Evolutionary conservation across 164 flowering plant species (phyloP).

Genomic region (Macadamia integrifolia): DNA sequence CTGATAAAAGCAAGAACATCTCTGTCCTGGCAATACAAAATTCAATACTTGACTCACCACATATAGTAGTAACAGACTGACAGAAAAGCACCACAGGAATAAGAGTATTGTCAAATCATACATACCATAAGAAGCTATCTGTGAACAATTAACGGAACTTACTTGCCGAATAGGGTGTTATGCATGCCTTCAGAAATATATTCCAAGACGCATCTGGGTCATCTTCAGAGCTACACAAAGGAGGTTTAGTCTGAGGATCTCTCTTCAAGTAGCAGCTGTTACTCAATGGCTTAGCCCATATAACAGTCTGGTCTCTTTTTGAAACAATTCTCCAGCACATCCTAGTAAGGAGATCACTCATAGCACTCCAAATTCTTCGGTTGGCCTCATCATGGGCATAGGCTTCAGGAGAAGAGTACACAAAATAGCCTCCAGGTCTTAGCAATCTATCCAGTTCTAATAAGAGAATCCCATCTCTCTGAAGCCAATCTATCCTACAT

Average conservation of each 20-base stretch:
- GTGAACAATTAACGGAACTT: slow-evolving; percentile 19
- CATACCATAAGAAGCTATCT: neutral
- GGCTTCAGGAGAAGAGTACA: slow-evolving; percentile 82
- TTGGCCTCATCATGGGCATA: slow-evolving; percentile 68
- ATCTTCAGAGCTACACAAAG: slow-evolving; percentile 55
- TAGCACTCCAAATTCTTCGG: slow-evolving; percentile 53
- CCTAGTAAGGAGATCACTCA: slow-evolving; percentile 56
- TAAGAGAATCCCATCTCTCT: slow-evolving; percentile 70
- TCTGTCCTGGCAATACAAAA: too few species aligned
- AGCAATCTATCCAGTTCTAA: slow-evolving; percentile 70
- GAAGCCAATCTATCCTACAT: slow-evolving; percentile 85
- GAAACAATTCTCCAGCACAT: slow-evolving; percentile 84
- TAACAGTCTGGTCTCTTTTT: slow-evolving; percentile 71
- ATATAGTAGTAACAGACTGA: too few species aligned
- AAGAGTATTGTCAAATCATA: neutral
- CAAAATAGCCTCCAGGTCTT: slow-evolving; percentile 82
- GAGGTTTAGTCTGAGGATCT: slow-evolving; percentile 47
- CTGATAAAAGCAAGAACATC: too few species aligned
- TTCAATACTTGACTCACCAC: too few species aligned
- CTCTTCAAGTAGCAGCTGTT: slow-evolving; percentile 70
- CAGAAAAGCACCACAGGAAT: neutral
- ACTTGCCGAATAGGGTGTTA: slow-evolving; percentile 69
- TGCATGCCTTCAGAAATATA: slow-evolving; percentile 72
- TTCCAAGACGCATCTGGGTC: slow-evolving; percentile 82
- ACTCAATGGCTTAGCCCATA: slow-evolving; percentile 69